Evolutionary conservation across 2,329 filamentous ascomycete species (phyloP), one percentile per base, ranked within the genome.

Genomic region (Exophiala oligosperma): DNA sequence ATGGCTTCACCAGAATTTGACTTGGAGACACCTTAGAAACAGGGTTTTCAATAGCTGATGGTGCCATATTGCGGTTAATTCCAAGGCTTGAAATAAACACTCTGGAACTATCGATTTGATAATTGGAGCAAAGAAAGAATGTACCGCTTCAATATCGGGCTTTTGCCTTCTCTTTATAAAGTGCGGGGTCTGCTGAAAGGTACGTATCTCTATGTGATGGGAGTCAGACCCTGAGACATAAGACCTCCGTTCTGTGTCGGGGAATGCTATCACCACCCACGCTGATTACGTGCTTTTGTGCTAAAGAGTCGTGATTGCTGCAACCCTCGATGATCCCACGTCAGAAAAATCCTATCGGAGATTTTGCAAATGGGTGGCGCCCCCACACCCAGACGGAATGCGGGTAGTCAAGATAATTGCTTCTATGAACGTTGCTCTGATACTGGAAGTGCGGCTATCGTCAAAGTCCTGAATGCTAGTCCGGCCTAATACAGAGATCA

Each of bases 1-100:
- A 71, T 17, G 68, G 54, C 40, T 70, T 70, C 14, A 70, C 74
- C 74, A 77, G 40, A 72, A 73, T 59, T 72, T 76, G 3, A 8
- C 41, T 54, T 21, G 50, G 21, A 17, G 52, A 37, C 21, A 43
- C 38, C n/a, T 46, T n/a, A 23, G 43, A 46, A 23, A 46, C 43
- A 46, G 43, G 43, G 43, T 46, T 40, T 44, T 53, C 23, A 21
- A 44, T 46, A 17, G 50, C 50, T 4, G 29, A 24, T 53, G 50
- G 50, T 35, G 50, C 50, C 50, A 53, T 53, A 17, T 17, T 17
- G 17, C 17, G 17, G 17, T 17, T 17, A 17, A 17, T 17, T 17
- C 17, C 17, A 17, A 17, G 17, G 17, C 17, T 17, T 17, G 17
- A 17, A 17, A 17, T 17, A 17, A 17, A 17, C 17, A 17, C 17